Percentiles rank a stretch among this genome's conserved stretches.
phyloP scores from a whole-genome alignment of 148 eudicot genomes.

The Beta vulgaris region DNA sequence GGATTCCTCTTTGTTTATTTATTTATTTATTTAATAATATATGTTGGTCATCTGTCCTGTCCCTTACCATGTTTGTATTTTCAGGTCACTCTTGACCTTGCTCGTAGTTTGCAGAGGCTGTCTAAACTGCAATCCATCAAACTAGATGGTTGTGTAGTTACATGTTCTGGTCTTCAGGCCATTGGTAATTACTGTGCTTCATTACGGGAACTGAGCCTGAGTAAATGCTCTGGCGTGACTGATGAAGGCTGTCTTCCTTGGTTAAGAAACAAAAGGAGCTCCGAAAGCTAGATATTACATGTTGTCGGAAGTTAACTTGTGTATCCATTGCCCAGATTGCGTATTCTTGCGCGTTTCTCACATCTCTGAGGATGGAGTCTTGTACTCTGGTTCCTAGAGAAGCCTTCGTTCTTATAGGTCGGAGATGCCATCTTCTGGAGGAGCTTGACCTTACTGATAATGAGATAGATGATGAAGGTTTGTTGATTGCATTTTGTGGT shows the following conservation, averaged over 20 bases:
- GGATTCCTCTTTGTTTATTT: no score
- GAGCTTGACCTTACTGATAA: constrained; percentile 95
- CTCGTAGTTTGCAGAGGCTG: constrained; percentile 66
- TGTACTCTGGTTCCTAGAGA: constrained; percentile 66
- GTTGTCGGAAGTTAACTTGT: constrained; percentile 76
- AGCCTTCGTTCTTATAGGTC: constrained; percentile 82
- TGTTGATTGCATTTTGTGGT: constrained; percentile 4
- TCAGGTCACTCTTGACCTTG: constrained; percentile 83
- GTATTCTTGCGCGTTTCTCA: constrained; percentile 60
- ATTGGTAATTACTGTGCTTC: constrained; percentile 68
- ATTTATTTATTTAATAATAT: background rate
- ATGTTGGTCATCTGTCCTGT: constrained; percentile 12
- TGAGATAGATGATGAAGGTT: constrained; percentile 88
- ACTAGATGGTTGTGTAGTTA: constrained; percentile 77
- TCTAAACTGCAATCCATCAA: constrained; percentile 70
- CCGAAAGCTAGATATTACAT: constrained; percentile 75
- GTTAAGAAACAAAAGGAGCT: constrained; percentile 73
- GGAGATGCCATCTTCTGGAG: constrained; percentile 63
- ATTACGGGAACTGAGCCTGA: constrained; percentile 70
- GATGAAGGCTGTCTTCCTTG: constrained; percentile 76
- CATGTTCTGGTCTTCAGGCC: constrained; percentile 72
- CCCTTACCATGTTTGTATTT: constrained; percentile 25
- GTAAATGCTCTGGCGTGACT: constrained; percentile 83
- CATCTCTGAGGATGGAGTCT: constrained; percentile 78
- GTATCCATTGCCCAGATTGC: constrained; percentile 61